Base-by-base conservation (phyloP, 148 eudicot species). In the Nepenthes mirabilis region DNA sequence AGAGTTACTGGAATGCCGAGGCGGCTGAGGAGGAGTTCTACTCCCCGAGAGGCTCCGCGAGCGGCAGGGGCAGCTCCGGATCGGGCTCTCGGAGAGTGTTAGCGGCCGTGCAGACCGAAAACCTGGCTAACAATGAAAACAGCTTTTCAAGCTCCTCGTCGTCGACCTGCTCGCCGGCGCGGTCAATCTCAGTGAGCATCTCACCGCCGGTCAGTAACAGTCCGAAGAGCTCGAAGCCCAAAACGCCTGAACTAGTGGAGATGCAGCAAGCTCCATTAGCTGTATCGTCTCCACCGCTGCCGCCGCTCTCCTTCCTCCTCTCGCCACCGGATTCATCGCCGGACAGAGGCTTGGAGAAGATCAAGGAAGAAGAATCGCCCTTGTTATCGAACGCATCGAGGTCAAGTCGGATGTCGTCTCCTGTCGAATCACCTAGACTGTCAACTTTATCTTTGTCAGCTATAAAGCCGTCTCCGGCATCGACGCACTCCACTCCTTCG, bases 41-140 rank as follows among this genome's bases (percentile, higher is more conserved):
- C 77, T 93, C 98, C n/a, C 95, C 98, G 2, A 77, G 78, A 63
- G 96, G 89, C 3, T 90, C 97, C 6, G 68, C 70, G 9, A 83
- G 79, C 52, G 83, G 88, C 33, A 70, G 87, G 52, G 89, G 72
- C 53, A 88, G 89, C 68, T 79, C 77, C 23, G 79, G 77, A 74
- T 80, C 91, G 14, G 87, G 75, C 1, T 82, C 90, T 0, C 65
- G 81, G 56, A 64, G 89, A 62, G 68, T 61, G 56, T 87, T 85
- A 33, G 81, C 79, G 1, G 70, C 71, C 10, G 74, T 75, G 4
- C 72, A 67, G 35, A 79, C 48, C 56, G 80, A 70, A 59, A 68
- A 73, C 60, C 61, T 68, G 4, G 32, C 60, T 13, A 59, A 55
- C 48, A 76, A 64, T 37, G 74, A 43, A 2, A 62, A 72, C 33